Evolutionary conservation across 2,329 filamentous ascomycete species (phyloP).

Genomic region (Fusarium sp.): DNA sequence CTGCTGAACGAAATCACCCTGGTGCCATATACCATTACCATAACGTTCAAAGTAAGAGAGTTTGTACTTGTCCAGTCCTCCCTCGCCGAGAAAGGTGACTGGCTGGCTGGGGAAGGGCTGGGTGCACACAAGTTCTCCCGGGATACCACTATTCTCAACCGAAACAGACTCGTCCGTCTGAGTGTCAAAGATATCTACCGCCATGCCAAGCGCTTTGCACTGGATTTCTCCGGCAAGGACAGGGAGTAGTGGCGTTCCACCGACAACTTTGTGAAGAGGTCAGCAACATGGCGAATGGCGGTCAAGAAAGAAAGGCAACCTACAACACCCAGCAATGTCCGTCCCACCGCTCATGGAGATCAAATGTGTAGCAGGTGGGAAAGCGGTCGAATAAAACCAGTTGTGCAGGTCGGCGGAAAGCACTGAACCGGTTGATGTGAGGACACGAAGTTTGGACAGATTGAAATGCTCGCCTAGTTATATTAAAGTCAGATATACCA

Average conservation of each 20-base stretch:
- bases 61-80: background rate
- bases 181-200: conserved; percentile 20
- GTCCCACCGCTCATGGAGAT: background rate
- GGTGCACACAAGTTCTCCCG: background rate
- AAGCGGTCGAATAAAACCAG: background rate
- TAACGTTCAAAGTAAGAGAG: conserved; percentile 1
- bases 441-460: background rate
- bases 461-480: background rate
- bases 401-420: background rate
- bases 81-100: background rate
- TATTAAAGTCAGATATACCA: background rate
- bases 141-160: background rate
- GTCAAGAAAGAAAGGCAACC: background rate
- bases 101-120: background rate
- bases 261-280: background rate
- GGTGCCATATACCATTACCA: background rate
- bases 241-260: conserved; percentile 11
- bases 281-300: background rate
- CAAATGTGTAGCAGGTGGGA: background rate
- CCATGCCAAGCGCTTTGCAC: conserved; percentile 29
- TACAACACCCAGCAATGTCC: background rate
- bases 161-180: background rate
- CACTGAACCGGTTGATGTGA: background rate
- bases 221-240: conserved; percentile 27
- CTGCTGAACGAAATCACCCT: conserved; percentile 1